Evolutionary conservation across 768 basidiomycete genomes (phyloP).

Genomic region (Auricularia cornea): DNA sequence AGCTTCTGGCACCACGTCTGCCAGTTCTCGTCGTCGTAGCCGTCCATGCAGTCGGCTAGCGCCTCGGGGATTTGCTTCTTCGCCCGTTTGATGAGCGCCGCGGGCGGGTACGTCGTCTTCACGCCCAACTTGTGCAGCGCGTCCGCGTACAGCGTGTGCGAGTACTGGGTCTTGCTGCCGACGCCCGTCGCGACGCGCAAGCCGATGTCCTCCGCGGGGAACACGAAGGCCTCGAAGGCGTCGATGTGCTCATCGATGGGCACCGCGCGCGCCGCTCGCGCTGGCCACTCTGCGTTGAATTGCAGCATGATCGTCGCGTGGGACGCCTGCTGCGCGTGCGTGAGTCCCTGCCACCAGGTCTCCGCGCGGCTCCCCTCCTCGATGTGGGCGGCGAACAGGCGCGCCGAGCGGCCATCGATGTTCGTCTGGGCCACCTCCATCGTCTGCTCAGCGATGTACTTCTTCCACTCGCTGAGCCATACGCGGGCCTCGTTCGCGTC

Average conservation of each 20-base stretch:
- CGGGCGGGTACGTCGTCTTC: neutral
- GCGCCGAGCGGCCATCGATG: neutral
- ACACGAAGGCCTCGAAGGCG: neutral
- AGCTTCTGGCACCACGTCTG: neutral
- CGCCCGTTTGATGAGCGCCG: neutral
- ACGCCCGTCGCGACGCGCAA: neutral
- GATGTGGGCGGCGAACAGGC: neutral
- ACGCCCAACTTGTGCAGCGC: neutral
- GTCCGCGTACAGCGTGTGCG: neutral
- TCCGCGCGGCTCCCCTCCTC: neutral
- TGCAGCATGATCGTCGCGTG: neutral
- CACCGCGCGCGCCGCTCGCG: neutral
- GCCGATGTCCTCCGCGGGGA: neutral
- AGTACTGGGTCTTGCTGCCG: neutral
- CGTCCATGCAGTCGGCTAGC: neutral
- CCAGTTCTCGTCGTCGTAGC: neutral
- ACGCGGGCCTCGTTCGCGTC: neutral
- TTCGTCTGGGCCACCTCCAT: neutral
- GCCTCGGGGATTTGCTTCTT: neutral
- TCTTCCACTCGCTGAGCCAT: neutral
- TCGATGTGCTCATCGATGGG: neutral
- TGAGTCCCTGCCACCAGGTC: neutral
- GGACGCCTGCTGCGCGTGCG: neutral
- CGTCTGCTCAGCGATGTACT: neutral
- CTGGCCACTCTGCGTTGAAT: neutral